Conservation (phyloP, 2,329 filamentous ascomycete species). For the Huntiella abstrusa region DNA sequence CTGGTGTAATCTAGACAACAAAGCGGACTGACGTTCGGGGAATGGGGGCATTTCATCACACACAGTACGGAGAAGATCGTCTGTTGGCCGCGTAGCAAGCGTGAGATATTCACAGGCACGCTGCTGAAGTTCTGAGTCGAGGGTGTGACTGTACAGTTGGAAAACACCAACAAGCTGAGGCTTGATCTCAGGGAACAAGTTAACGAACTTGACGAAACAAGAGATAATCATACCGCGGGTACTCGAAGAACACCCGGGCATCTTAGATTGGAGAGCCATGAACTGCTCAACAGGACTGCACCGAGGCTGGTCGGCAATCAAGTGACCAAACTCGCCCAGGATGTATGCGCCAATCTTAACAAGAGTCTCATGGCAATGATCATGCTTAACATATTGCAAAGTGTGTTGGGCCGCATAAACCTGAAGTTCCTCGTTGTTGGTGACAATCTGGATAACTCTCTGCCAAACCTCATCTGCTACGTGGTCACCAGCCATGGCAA, state of each 20-base stretch:
- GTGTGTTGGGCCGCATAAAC: conserved; percentile 91
- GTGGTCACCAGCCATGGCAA: conserved; percentile 93
- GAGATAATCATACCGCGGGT: conserved; percentile 89
- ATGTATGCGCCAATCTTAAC: conserved; percentile 97
- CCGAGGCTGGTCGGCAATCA: conserved; percentile 78
- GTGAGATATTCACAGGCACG: conserved; percentile 87
- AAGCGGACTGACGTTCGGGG: conserved; percentile 78
- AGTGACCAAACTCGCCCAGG: conserved; percentile 87
- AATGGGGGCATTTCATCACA: conserved; percentile 99
- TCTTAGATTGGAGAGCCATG: conserved; percentile 75
- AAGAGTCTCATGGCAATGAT: conserved; percentile 88
- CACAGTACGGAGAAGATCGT: conserved; percentile 80
- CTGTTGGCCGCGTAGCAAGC: conserved; percentile 66
- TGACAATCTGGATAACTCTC: conserved; percentile 94
- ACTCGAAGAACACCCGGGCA: conserved; percentile 70
- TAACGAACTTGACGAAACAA: conserved; percentile 94
- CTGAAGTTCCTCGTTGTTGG: conserved; percentile 96
- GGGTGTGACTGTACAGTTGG: conserved; percentile 75
- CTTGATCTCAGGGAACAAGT: conserved; percentile 96
- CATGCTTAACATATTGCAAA: conserved; percentile 75
- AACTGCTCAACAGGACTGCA: conserved; percentile 97
- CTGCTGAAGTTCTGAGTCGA: conserved; percentile 91
- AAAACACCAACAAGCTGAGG: conserved; percentile 84
- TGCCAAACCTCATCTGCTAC: conserved; percentile 99
- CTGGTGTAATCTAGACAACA: conserved; percentile 82